Evolutionary conservation across 768 basidiomycete species (phyloP), one percentile per base, ranked within the genome.

Genomic region (Tephrocybe sp.): DNA sequence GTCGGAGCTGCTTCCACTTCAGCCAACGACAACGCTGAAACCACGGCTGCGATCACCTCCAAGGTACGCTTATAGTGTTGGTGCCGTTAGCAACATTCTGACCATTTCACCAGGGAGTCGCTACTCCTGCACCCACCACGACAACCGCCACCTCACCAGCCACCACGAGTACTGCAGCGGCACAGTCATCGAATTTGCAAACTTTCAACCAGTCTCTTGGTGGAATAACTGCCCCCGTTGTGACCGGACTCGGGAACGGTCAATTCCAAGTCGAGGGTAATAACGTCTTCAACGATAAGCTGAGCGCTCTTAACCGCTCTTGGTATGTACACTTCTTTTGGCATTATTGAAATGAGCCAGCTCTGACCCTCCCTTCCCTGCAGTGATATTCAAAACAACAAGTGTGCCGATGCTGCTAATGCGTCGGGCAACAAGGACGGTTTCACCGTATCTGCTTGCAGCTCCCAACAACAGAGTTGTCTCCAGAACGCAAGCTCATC

Each of bases 351-450:
- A 20, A 10, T 39, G 7, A n/a, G 15, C 3, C 10, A 47, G 23
- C 12, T 38, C 40, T 33, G 24, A 33, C 32, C 2, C 39, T 36
- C 32, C 2, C 39, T 36, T 43, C 15, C 24, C 24, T 50, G 3
- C 48, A 74, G 79, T 62, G 77, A 79, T 60, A 71, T 82, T 4
- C 81, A 84, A 67, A 73, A 80, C 58, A 85, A 85, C 67, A 57
- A 75, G 57, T 85, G 82, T 61, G 78, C 80, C 5, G 69, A 82
- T 60, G 78, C 77, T 12, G 78, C 81, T 12, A 82, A 83, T 61
- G 67, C 73, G 12, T 75, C 74, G 6, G 74, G 74, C 39, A 76
- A 80, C 62, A 63, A 74, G 61, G 67, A 71, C 48, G 72, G 68
- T 38, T 68, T 81, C 56, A 77, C 73, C 18, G 80, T 80, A 24